Evolutionary conservation across 768 basidiomycete species (phyloP), one percentile per base, ranked within the genome.

Genomic region (Phaffia tasmanica): DNA sequence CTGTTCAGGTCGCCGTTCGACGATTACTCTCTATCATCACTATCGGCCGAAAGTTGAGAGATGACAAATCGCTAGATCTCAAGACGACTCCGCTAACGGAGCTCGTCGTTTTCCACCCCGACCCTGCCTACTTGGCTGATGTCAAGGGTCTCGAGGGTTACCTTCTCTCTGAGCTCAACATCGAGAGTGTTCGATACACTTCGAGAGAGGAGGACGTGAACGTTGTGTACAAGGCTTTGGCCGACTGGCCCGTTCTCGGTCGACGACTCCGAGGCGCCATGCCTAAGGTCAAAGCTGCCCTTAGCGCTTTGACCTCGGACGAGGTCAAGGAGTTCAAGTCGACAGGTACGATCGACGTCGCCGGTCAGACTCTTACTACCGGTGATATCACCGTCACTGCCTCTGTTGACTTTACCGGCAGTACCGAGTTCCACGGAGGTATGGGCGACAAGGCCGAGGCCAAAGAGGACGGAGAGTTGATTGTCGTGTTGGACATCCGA

Each of bases 21-120:
- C 84, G 92, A 14, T 91, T 99, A 87, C 92, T 94, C 76, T 82
- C 86, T 15, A 86, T 99, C 75, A 98, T 98, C 70, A 91, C 97
- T 61, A 80, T 99, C 70, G 85, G 87, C 6, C 83, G 95, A 69
- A 85, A 85, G 71, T 82, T 97, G 70, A 87, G 95, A 57, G 92
- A 97, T 75, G 83, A 83, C 72, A 84, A 89, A 74, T 88, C 83
- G 61, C 75, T 97, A 53, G 89, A 89, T 7, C 81, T 94, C 72
- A 98, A 97, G 90, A 91, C 88, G 4, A 64, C 62, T 25, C 95
- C 95, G 0, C 79, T 99, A 67, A 89, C 86, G 73, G 92, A 97
- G 74, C 81, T 99, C 47, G 78, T 93, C 69, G 84, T 99, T 63
- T 98, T 93, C 87, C 94, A 98, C 76, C 83, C 88, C 19, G 86